Evolutionary conservation across 2,329 filamentous ascomycete genomes (phyloP).

Genomic region (Paracoccidioides brasiliensis): DNA sequence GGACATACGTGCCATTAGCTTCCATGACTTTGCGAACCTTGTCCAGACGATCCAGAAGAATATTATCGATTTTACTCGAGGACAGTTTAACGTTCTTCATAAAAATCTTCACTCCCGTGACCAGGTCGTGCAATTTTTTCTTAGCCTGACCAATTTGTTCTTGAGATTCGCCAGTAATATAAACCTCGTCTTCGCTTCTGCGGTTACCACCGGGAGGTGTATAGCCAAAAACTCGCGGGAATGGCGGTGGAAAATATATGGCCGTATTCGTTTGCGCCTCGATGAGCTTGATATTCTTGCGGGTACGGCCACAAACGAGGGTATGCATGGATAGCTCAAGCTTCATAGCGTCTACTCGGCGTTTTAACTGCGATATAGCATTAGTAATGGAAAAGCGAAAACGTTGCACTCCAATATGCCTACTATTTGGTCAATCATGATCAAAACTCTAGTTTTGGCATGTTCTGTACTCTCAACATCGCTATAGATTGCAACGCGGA

Average conservation of each 20-base stretch:
- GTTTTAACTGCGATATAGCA: constrained; percentile 34
- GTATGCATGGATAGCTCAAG: constrained; percentile 82
- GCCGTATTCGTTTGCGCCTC: constrained; percentile 91
- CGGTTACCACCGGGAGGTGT: constrained; percentile 68
- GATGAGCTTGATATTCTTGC: constrained; percentile 96
- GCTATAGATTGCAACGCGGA: constrained; percentile 86
- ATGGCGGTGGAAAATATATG: constrained; percentile 94
- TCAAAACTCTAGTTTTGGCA: constrained; percentile 87
- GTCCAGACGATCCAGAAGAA: constrained; percentile 78
- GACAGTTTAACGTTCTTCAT: constrained; percentile 89
- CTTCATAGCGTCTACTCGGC: constrained; percentile 60
- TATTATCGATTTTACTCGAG: constrained; percentile 85
- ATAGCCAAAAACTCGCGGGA: constrained; percentile 84
- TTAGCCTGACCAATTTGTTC: constrained; percentile 82
- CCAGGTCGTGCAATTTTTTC: constrained; percentile 76
- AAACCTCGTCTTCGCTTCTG: constrained; percentile 78
- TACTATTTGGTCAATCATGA: constrained; percentile 94
- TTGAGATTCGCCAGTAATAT: constrained; percentile 80
- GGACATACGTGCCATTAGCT: constrained; percentile 85
- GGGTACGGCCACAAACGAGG: constrained; percentile 78
- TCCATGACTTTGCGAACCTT: constrained; percentile 98
- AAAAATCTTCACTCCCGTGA: constrained; percentile 65
- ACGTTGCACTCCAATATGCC: constrained; percentile 17
- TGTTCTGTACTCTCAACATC: constrained; percentile 93
- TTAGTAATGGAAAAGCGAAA: constrained; percentile 6